These are phyloP conservation scores for Botryotinia calthae DNA, from an alignment of 2,329 filamentous ascomycete genomes.

Conservation along the genomic window DNA sequence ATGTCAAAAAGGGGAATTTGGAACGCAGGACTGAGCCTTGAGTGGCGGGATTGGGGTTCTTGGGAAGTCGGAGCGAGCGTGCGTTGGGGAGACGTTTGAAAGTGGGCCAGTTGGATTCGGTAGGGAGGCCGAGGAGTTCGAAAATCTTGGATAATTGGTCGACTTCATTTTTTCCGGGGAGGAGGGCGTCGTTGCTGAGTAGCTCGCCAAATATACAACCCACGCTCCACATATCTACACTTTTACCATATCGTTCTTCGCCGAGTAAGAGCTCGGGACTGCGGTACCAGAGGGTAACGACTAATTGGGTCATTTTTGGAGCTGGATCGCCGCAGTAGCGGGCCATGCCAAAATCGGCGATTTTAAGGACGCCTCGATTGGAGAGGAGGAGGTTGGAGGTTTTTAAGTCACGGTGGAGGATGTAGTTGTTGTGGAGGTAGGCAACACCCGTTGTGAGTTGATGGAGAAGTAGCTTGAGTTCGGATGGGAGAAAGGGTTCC, in stretches of 20 bases:
- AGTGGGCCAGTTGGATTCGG: conserved; percentile 76
- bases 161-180: conserved; percentile 90
- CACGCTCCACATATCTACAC: conserved; percentile 93
- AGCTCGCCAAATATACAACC: conserved; percentile 96
- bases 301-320: conserved; percentile 79
- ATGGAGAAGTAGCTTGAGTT: conserved; percentile 83
- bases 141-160: conserved; percentile 88
- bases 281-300: conserved; percentile 97
- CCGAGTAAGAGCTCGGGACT: conserved; percentile 88
- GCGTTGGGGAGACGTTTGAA: conserved; percentile 89
- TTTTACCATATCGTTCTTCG: conserved; percentile 66
- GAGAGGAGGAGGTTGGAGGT: conserved; percentile 92
- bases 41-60: conserved; percentile 42
- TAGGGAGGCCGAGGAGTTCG: conserved; percentile 81
- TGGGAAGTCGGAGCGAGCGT: conserved; percentile 69
- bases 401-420: conserved; percentile 90
- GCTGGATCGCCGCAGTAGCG: conserved; percentile 79
- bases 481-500: conserved; percentile 87
- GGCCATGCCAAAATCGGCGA: conserved; percentile 98
- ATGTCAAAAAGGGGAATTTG: conserved; percentile 78
- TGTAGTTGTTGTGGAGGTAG: conserved; percentile 86
- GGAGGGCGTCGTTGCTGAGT: conserved; percentile 73
- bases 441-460: conserved; percentile 78
- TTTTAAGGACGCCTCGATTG: conserved; percentile 90
- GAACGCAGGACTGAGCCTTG: conserved; percentile 61